Percentiles rank a stretch among this genome's conserved stretches.
Evolutionary conservation across 805 yeast species (phyloP).

Genomic region (Hanseniaspora nectarophila): DNA sequence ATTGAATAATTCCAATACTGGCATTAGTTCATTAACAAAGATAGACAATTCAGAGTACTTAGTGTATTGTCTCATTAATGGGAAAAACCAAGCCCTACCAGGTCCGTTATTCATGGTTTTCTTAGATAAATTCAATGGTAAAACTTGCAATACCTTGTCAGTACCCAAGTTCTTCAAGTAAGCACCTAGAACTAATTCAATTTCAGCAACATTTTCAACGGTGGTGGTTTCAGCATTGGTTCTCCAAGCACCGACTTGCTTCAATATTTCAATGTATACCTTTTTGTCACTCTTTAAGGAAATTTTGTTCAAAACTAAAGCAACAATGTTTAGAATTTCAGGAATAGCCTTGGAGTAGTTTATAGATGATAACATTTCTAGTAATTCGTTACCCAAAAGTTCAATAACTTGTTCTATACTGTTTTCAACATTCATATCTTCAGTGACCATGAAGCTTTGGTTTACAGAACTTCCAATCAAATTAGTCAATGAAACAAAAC

Average conservation of each 20-base stretch:
- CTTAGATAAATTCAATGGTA: constrained; percentile 66
- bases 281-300: constrained; percentile 53
- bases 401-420: constrained; percentile 42
- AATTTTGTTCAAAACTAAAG: constrained; percentile 50
- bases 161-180: constrained; percentile 80
- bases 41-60: constrained; percentile 55
- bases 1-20: constrained; percentile 47
- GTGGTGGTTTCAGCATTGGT: constrained; percentile 49
- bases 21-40: constrained; percentile 53
- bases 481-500: constrained; percentile 65
- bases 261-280: constrained; percentile 45
- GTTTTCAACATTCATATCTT: constrained; percentile 42
- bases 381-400: constrained; percentile 46
- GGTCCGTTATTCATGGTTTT: constrained; percentile 27
- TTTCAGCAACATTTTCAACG: constrained; percentile 54
- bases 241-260: constrained; percentile 75
- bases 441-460: constrained; percentile 43
- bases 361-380: constrained; percentile 32
- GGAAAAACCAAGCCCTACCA: constrained; percentile 93
- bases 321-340: constrained; percentile 58
- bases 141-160: constrained; percentile 54
- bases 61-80: constrained; percentile 77
- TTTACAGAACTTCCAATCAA: constrained; percentile 42
- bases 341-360: constrained; percentile 65
- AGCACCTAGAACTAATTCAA: constrained; percentile 69